Base-by-base conservation (phyloP, 2,329 filamentous ascomycete species). In the Penicillium sp. region DNA sequence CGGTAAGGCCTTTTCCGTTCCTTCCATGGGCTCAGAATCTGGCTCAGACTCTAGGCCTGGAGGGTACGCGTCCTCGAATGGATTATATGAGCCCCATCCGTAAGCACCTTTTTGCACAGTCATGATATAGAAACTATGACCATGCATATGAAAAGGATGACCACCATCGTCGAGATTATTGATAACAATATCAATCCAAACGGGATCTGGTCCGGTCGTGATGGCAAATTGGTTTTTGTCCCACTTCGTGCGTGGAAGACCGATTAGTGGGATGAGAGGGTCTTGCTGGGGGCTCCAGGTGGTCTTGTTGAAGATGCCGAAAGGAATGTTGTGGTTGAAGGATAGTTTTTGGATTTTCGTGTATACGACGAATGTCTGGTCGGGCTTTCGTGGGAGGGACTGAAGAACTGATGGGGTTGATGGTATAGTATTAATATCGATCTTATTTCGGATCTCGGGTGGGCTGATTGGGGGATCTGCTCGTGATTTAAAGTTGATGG, bases 101-200 rank as follows among this genome's bases (percentile, higher is more conserved):
- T 67, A 66, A n/a, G 61, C 31, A 16, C 70, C 55, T 54, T 71
- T 54, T 47, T 72, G 59, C 3, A 71, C 51, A 6, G 63, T 61
- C 13, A 75, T 64, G 22, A 75, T 58, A 55, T 69, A 74, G 54
- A 74, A 74, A 29, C 70, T 66, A 56, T 75, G 70, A 10, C 73
- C 73, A 56, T 75, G 73, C 72, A 82, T 57, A 61, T 82, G 81
- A 56, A 82, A 82, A 0, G 81, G 80, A 61, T 82, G 81, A 0
- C 73, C 68, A 7, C 77, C 77, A 42, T 82, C 79, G 55, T 82
- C 80, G 16, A 81, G 68, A 54, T 82, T 82, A 59, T 83, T 82
- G 48, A 82, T 68, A 3, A 81, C 71, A 1, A 82, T 61, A 58
- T 82, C 79, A 1, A 81, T 68, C 79, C 80, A 82, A 27, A 49